Base-by-base conservation (phyloP, 768 basidiomycete genomes). In the Pilatotrama ljubarskyi region DNA sequence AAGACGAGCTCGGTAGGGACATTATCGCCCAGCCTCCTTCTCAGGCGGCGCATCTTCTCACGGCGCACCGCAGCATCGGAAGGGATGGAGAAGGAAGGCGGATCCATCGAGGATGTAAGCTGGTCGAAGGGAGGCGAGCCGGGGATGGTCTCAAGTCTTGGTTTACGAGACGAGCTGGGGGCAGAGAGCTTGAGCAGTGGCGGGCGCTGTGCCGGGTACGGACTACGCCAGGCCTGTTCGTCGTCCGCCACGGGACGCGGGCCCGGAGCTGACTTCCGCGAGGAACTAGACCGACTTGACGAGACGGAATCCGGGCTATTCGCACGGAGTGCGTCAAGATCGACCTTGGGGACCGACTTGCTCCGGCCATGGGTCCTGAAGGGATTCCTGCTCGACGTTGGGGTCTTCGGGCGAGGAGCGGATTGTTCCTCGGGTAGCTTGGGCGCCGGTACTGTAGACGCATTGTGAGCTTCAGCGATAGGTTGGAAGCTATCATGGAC, bases 1-100 rank as follows among this genome's bases (percentile, higher is more conserved):
- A 88, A 88, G 50, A 90, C 83, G 29, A 87, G 78, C 37, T 82
- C 77, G 1, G 80, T 63, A 7, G 88, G 88, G 20, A 89, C 82
- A 25, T 80, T 82, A 18, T 86, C 78, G 0, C 88, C 88, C 2
- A 90, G 78, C 64, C 74, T 84, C 66, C 79, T 82, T 51, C 83
- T 77, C 50, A 90, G 74, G 32, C 82, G 77, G 49, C 86, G 85
- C 78, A 90, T 83, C 71, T 88, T 90, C 64, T 76, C 73, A 47
- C 81, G 78, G 22, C 84, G 78, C 15, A 77, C 48, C 43, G 71
- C 68, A 18, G 71, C 74, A 3, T 77, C 65, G 7, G 81, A 78
- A 1, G 80, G 75, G 38, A 82, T 75, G 22, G 65, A 65, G 68
- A 82, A 79, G 0, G 69, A 66, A 11, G 61, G 59, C 5, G 59